Evolutionary conservation across 805 yeast species (phyloP).

Genomic region (Candida anglica): DNA sequence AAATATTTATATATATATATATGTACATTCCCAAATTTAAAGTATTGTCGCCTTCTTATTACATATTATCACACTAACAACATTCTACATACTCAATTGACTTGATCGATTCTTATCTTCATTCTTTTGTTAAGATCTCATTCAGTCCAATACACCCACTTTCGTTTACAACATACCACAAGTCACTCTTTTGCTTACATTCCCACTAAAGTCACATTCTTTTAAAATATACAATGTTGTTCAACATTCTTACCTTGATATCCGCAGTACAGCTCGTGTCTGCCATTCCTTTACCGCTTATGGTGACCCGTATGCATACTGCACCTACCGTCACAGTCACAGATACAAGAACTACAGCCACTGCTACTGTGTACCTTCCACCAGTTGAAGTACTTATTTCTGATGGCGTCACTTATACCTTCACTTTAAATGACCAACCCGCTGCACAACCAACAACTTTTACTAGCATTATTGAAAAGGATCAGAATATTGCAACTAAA

Average conservation of each 20-base stretch:
- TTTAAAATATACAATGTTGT: no score
- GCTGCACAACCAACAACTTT: constrained; percentile 32
- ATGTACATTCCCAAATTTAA: no score
- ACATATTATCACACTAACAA: no score
- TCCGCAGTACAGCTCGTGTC: constrained; percentile 15
- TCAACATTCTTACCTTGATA: constrained; percentile 7
- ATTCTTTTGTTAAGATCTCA: no score
- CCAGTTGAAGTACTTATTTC: constrained; percentile 51
- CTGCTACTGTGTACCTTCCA: constrained; percentile 47
- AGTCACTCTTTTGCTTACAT: no score
- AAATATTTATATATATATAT: no score
- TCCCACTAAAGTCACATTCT: no score
- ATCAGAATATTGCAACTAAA: constrained; percentile 13
- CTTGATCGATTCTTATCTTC: no score
- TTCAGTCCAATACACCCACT: no score
- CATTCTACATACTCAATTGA: no score
- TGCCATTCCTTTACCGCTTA: constrained; percentile 35
- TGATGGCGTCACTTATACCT: constrained; percentile 48
- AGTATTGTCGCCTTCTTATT: no score
- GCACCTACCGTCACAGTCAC: constrained; percentile 51
- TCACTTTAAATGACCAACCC: constrained; percentile 35
- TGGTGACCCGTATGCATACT: constrained; percentile 53
- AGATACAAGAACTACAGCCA: constrained; percentile 39
- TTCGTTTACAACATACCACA: no score
- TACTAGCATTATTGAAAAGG: constrained; percentile 21